phyloP scores from a whole-genome alignment of 1,139 yeast species.

The Arxiozyma slooffiae region DNA sequence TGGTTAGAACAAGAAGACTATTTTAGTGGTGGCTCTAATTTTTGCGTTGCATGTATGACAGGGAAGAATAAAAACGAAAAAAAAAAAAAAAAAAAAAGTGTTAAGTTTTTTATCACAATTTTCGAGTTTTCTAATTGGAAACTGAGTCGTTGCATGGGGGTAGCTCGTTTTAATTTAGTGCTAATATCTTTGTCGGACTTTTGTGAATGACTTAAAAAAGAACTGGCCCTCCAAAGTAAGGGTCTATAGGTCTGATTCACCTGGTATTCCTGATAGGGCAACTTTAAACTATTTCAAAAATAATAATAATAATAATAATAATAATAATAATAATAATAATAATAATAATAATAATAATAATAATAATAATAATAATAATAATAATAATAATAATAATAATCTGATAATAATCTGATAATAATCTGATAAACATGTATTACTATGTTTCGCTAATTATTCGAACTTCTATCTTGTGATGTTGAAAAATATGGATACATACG shows the following conservation, averaged over 20 bases:
- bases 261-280: conserved; percentile 35
- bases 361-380: too few relatives aligned
- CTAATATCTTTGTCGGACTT: conserved; percentile 67
- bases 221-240: conserved; percentile 35
- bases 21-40: conserved; percentile 77
- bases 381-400: too few relatives aligned
- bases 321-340: too few relatives aligned
- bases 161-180: conserved; percentile 58
- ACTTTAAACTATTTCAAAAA: conserved; percentile 29
- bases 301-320: too few relatives aligned
- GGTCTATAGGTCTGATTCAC: conserved; percentile 19
- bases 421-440: conserved; percentile 43
- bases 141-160: conserved; percentile 35
- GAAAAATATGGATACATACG: conserved; percentile 60
- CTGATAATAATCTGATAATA: too few relatives aligned
- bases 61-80: conserved; percentile 56
- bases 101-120: conserved; percentile 42
- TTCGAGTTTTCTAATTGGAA: conserved; percentile 49
- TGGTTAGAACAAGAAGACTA: conserved; percentile 39
- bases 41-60: conserved; percentile 79
- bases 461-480: conserved; percentile 59
- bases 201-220: conserved; percentile 58
- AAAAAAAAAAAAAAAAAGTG: conserved; percentile 42
- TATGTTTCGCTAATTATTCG: conserved; percentile 50
- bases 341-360: too few relatives aligned